Conservation (phyloP, 2,329 filamentous ascomycete species). For the Delphinella strobiligena region DNA sequence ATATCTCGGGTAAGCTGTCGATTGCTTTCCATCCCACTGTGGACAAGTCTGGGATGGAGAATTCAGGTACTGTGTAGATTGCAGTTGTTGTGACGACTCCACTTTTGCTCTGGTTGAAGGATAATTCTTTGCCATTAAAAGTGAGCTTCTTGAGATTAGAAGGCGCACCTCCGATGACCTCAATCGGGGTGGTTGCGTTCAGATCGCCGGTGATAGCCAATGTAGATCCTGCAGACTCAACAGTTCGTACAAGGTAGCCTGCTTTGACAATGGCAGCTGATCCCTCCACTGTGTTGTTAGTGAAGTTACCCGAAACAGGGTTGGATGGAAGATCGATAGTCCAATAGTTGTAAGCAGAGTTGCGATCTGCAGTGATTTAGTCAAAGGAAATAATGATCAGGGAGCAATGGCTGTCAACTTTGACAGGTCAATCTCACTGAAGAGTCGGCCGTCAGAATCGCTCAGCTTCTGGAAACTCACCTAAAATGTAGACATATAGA, state of each 20-base stretch:
- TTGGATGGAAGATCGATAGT: constrained; percentile 41
- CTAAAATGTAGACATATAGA: constrained; percentile 45
- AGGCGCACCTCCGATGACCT: constrained; percentile 53
- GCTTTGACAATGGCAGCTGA: constrained; percentile 47
- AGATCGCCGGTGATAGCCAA: constrained; percentile 59
- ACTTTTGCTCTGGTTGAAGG: constrained; percentile 20
- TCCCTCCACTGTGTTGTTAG: constrained; percentile 21
- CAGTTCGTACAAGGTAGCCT: constrained; percentile 52
- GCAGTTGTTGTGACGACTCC: constrained; percentile 38
- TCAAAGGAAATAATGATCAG: background rate
- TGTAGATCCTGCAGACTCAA: constrained; percentile 41
- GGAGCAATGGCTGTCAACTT: background rate
- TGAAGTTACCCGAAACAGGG: constrained; percentile 18
- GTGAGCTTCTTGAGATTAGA: constrained; percentile 40
- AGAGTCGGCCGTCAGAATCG: background rate
- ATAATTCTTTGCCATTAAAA: constrained; percentile 44
- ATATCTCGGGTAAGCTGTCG: constrained; percentile 60
- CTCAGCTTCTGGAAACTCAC: constrained; percentile 27
- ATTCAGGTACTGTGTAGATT: constrained; percentile 36
- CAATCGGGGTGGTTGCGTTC: constrained; percentile 55
- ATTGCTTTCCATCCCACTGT: constrained; percentile 50
- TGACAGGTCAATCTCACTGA: background rate
- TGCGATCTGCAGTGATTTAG: no score
- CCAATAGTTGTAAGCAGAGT: constrained; percentile 59
- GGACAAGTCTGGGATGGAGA: constrained; percentile 47